phyloP scores from a whole-genome alignment of 805 yeast genomes.

The Yamadazyma nakazawae region DNA sequence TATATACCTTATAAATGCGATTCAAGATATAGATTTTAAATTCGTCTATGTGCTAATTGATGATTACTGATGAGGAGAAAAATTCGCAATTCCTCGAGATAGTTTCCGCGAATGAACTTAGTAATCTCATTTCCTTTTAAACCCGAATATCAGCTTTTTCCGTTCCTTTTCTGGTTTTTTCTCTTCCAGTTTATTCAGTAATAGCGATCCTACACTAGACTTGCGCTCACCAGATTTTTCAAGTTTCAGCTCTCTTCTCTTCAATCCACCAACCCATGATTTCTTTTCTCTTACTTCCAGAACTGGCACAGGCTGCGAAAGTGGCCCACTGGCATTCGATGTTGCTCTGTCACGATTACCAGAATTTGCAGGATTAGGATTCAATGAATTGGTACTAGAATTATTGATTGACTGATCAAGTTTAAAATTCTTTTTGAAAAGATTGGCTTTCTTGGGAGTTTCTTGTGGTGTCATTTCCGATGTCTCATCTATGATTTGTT shows the following conservation, averaged over 20 bases:
- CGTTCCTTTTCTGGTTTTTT: conserved; percentile 17
- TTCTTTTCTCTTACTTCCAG: conserved; percentile 31
- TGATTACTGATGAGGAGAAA: background rate
- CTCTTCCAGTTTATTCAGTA: conserved; percentile 16
- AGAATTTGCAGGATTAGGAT: background rate
- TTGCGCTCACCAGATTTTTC: conserved; percentile 18
- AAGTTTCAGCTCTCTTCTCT: conserved; percentile 26
- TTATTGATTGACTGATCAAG: conserved; percentile 16
- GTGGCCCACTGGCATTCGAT: conserved; percentile 6
- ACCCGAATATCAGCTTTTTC: conserved; percentile 35
- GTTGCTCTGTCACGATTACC: background rate
- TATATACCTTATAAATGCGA: background rate
- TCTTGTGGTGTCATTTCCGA: background rate
- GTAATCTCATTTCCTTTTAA: conserved; percentile 24
- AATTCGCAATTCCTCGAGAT: background rate
- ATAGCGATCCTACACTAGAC: conserved; percentile 18
- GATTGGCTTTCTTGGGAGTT: conserved; percentile 7
- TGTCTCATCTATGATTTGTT: conserved; percentile 1
- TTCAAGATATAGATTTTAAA: no score
- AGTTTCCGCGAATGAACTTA: background rate
- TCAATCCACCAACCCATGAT: conserved; percentile 40
- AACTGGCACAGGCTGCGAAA: conserved; percentile 1
- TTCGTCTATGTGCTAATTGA: background rate
- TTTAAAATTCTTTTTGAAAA: conserved; percentile 33
- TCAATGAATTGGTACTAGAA: background rate